Percentiles rank a stretch among this genome's conserved stretches.
These are phyloP conservation scores for Cyclocybe aegerita DNA, from an alignment of 768 basidiomycete species.

Conservation along the genomic window DNA sequence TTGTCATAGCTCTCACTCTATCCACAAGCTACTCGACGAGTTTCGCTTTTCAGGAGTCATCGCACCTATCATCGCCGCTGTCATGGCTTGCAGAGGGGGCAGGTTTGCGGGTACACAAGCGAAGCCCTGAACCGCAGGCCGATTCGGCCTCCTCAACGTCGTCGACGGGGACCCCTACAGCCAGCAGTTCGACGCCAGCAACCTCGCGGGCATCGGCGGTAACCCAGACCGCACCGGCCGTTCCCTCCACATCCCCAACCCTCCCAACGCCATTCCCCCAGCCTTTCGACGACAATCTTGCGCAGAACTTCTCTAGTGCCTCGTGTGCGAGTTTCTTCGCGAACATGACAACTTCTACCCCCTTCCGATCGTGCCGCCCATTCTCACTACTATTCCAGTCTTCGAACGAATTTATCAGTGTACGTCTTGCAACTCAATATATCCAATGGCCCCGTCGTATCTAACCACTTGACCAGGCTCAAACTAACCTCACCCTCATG, in stretches of 20 bases:
- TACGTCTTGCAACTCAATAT: constrained; percentile 28
- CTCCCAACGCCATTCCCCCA: constrained; percentile 81
- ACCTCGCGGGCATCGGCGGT: constrained; percentile 18
- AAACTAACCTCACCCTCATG: constrained; percentile 57
- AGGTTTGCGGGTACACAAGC: constrained; percentile 43
- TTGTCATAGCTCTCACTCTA: constrained; percentile 52
- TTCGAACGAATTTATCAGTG: constrained; percentile 55
- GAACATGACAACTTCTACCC: constrained; percentile 63
- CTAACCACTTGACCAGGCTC: constrained; percentile 45
- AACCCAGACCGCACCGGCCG: constrained; percentile 37
- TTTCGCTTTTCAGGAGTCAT: constrained; percentile 44
- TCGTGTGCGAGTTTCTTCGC: constrained; percentile 70
- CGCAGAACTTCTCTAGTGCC: constrained; percentile 63
- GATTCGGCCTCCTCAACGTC: constrained; percentile 14
- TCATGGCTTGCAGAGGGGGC: constrained; percentile 28
- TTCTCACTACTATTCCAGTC: constrained; percentile 64
- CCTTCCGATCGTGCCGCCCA: constrained; percentile 75
- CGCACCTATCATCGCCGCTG: constrained; percentile 20
- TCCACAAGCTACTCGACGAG: constrained; percentile 53
- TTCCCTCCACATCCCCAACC: constrained; percentile 48
- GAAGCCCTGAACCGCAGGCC: constrained; percentile 30
- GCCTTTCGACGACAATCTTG: constrained; percentile 63
- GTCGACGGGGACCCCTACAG: constrained; percentile 8
- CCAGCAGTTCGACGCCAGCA: not conserved
- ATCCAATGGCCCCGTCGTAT: not conserved